These are phyloP conservation scores for Paraconiothyrium brasiliense DNA, from an alignment of 2,329 filamentous ascomycete genomes.

Conservation along the genomic window DNA sequence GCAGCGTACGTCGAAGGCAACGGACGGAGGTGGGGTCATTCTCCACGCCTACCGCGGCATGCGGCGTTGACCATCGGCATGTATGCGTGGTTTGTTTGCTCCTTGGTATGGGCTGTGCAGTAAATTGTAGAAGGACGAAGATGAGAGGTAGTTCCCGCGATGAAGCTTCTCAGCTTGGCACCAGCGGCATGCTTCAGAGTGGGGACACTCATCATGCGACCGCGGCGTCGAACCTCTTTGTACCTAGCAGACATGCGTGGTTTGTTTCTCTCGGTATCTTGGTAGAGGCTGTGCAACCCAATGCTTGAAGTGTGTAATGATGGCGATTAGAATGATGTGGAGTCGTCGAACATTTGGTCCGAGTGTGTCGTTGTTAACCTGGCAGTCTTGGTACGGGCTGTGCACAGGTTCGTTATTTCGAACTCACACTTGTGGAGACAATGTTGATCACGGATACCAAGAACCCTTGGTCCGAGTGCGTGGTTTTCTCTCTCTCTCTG, in stretches of 20 bases:
- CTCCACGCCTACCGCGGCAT: too few species aligned
- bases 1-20: too few species aligned
- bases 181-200: not conserved
- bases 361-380: too few species aligned
- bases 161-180: too few species aligned
- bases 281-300: too few species aligned
- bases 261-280: not conserved
- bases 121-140: not conserved
- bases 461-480: not conserved
- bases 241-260: not conserved
- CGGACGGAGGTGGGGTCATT: too few species aligned
- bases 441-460: not conserved
- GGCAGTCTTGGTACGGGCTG: not conserved
- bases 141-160: not conserved
- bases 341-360: too few species aligned
- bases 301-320: not conserved
- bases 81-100: slow-evolving; percentile 3
- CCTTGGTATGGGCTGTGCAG: not conserved
- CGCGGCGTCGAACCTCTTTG: not conserved
- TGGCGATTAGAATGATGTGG: not conserved
- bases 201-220: not conserved
- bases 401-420: not conserved
- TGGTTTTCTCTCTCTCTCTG: not conserved
- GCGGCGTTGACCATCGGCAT: too few species aligned
- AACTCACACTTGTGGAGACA: not conserved